Base-by-base conservation (phyloP, 2,329 filamentous ascomycete genomes). In the Dryadomyces quercus-mongolicae region DNA sequence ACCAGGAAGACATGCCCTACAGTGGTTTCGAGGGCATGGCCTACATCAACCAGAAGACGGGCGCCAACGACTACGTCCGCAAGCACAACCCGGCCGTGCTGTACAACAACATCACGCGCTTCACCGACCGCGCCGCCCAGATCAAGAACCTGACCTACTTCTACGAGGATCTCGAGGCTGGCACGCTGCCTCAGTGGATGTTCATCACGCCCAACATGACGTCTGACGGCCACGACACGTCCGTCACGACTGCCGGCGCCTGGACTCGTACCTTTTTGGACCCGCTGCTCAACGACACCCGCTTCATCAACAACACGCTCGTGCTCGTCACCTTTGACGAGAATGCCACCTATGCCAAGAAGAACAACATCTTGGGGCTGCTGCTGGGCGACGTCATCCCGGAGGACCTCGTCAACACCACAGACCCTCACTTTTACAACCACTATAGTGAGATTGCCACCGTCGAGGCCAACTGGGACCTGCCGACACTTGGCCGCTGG, bases 271-370 rank as follows among this genome's bases (percentile, higher is more conserved):
- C 64, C 49, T 91, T 90, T 70, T 68, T 93, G 1, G 75, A 80
- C 55, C 86, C 86, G 0, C 80, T 93, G 9, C 74, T 93, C 7
- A 66, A 75, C 40, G 77, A 92, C 70, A 67, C 72, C 50, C 77
- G 84, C 60, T 92, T 93, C 68, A 86, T 84, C 80, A 71, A 86
- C 51, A 80, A 86, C 63, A 91, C 86, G 0, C 76, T 93, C 1
- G 76, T 93, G 10, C 71, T 92, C 5, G 67, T 93, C 56, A 91
- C 82, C 10, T 93, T 89, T 63, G 88, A 93, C 59, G 88, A 93
- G 70, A 86, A 83, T 65, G 79, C 84, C 61, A 81, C 77, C 10
- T 89, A 90, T 68, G 67, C 73, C 6, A 69, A 73, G 25, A 76
- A 78, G 61, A 93, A 93, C 75, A 74, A 75, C 44, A 77, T 93